These are phyloP conservation scores for Pyrenophora tritici-repentis DNA, from an alignment of 2,329 filamentous ascomycete genomes.

Conservation along the genomic window DNA sequence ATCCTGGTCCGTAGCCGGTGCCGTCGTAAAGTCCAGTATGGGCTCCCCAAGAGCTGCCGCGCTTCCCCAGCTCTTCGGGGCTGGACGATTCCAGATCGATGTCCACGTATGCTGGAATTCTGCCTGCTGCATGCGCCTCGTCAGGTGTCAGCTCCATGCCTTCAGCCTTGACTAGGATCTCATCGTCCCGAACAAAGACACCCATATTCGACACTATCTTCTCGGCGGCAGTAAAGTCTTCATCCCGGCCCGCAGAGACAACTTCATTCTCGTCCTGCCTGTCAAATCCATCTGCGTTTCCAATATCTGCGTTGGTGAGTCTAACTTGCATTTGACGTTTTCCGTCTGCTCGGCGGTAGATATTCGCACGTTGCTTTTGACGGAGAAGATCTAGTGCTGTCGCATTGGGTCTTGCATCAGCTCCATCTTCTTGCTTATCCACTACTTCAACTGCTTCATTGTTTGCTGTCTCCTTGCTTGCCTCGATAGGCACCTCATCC, in stretches of 20 bases:
- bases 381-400: not conserved
- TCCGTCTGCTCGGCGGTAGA: conserved; percentile 4
- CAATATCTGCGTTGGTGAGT: not conserved
- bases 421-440: too few species aligned
- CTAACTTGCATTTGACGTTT: conserved; percentile 3
- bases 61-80: not conserved
- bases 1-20: conserved; percentile 29
- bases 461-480: too few species aligned
- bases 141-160: not conserved
- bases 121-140: conserved; percentile 4
- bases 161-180: not conserved
- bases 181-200: not conserved
- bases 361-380: not conserved
- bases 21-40: conserved; percentile 29
- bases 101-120: conserved; percentile 5
- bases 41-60: conserved; percentile 4
- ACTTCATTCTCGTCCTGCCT: not conserved
- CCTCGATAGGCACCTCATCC: too few species aligned
- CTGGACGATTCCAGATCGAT: not conserved
- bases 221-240: conserved; percentile 3
- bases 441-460: too few species aligned
- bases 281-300: not conserved
- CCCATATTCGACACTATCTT: not conserved
- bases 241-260: not conserved
- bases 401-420: too few species aligned